Evolutionary conservation across 495 filamentous ascomycete species (phyloP), one percentile per base, ranked within the genome.

Genomic region (Platismatia glauca): DNA sequence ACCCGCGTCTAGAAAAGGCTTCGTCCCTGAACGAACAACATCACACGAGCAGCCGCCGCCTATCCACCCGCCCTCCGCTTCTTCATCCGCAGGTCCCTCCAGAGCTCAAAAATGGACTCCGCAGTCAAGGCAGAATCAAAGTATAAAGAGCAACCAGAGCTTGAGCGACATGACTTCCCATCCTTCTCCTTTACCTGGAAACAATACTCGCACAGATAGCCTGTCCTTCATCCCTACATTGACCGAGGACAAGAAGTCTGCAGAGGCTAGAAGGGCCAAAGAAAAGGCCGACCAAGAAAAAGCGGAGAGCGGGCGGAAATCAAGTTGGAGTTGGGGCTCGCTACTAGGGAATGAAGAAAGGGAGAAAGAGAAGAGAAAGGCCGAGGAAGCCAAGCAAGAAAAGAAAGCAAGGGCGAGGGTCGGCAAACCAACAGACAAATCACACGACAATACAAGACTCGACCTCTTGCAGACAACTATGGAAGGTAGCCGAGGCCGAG

Each of bases 201-300:
- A 85, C 66, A 84, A 76, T 48, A 85, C 80, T 0, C 81, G 87
- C 22, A 95, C 89, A 2, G 89, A 91, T 70, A 86, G 79, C 60
- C 78, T 95, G 18, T 91, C 90, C 1, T 90, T 92, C 69, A 91
- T 95, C 55, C 91, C 91, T 4, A 95, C 88, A 1, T 76, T 90
- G 33, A 69, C 78, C 3, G 84, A 89, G 61, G 87, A 89, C 57
- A 85, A 83, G 63, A 86, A 83, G 64, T 62, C 60, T 18, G 65
- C 77, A 0, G 86, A 89, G 61, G 76, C 79, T 59, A 90, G 87
- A 64, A 84, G 82, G 58, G 78, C 81, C 15, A 89, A 86, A 70
- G 81, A 84, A 39, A 76, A 78, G 64, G 84, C 88, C 74, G 78
- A 86, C 67, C 76, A 74, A 16, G 82, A 82, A 37, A 69, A 63